Evolutionary conservation across 2,329 filamentous ascomycete genomes (phyloP), one percentile per base, ranked within the genome.

Genomic region (Hypoxylon rubiginosum): DNA sequence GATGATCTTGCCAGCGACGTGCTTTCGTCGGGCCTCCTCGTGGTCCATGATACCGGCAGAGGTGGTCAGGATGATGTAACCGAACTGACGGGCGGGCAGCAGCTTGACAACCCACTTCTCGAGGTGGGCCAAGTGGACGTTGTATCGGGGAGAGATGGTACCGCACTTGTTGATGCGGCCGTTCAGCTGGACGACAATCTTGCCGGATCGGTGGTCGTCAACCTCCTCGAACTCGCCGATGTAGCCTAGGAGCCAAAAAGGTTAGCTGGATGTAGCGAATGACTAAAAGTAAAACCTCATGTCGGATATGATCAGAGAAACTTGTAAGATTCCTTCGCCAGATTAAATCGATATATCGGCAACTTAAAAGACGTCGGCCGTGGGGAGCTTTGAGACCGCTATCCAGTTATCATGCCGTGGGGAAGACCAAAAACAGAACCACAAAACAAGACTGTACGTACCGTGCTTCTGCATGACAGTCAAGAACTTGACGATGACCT

Each of bases 331-430:
- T 75, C 76, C 91, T 89, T 91, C 91, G 91, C 89, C 82, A 82
- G 82, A 77, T 74, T 73, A 77, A 76, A 80, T 92, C 85, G 82
- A 96, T 99, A 84, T 99, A 92, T 97, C 96, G 95, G 93, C 90
- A 90, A 97, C 90, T 98, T 98, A 99, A 98, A 99, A 93, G 94
- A 93, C 95, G 93, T 90, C 91, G 88, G 90, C 91, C 92, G 94
- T 97, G 60, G 83, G 86, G 82, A 74, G 74, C 80, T 82, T 88
- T 89, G 89, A 91, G 91, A 95, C 91, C 90, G 89, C 93, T 91
- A 91, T 93, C 95, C 97, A 99, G 96, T 98, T 98, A 98, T 98
- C 93, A 97, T 92, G 91, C 94, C 95, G 96, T 96, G 90, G 76
- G 73, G 73, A 69, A 62, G 50, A 52, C 30, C 19, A 48, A 21